Evolutionary conservation across 495 filamentous ascomycete species (phyloP).

Genomic region (Penicillium desertorum): DNA sequence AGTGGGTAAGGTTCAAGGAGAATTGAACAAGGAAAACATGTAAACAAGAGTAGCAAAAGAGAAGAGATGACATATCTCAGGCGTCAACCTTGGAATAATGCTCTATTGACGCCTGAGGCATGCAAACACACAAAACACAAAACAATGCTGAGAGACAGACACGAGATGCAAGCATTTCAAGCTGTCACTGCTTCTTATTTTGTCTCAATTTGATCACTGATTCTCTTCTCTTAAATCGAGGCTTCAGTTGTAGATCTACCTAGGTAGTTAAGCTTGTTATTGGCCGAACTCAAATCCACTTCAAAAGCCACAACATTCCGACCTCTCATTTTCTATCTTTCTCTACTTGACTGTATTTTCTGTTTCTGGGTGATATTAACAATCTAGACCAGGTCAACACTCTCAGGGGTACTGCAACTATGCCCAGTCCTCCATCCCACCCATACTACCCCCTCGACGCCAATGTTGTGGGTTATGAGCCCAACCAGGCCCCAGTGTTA

Average conservation of each 20-base stretch:
- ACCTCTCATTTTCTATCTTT: background rate
- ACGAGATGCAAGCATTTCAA: background rate
- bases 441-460: constrained; percentile 72
- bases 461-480: constrained; percentile 58
- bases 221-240: background rate
- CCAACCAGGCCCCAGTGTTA: constrained; percentile 57
- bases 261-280: background rate
- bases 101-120: background rate
- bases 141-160: background rate
- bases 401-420: constrained; percentile 4
- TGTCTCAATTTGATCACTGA: background rate
- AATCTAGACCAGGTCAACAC: background rate
- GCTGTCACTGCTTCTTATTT: background rate
- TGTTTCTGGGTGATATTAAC: background rate
- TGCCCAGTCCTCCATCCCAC: constrained; percentile 43
- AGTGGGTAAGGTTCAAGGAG: too few species aligned
- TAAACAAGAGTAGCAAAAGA: too few species aligned
- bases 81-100: too few species aligned
- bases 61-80: too few species aligned
- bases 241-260: background rate
- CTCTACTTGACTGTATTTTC: background rate
- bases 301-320: background rate
- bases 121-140: background rate
- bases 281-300: constrained; percentile 6
- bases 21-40: too few species aligned